Evolutionary conservation across 2,329 filamentous ascomycete genomes (phyloP), one percentile per base, ranked within the genome.

Genomic region (Onygena corvina): DNA sequence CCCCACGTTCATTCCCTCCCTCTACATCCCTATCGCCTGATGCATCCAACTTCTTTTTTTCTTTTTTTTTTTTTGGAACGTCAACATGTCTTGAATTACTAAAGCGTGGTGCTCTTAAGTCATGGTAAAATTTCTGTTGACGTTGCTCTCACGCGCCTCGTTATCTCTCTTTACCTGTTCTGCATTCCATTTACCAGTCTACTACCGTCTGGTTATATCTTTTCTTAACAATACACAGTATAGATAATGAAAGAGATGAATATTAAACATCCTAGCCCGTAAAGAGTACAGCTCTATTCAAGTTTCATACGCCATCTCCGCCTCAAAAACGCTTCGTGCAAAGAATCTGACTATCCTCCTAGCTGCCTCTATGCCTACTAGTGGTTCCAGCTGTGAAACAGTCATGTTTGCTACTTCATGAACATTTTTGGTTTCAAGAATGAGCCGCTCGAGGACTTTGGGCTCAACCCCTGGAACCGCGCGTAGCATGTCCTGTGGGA

Each of bases 401-500:
- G 73, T 74, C 79, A 94, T 86, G 67, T 95, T 94, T 27, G 87
- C 87, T 56, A 98, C 74, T 58, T 93, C 88, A 48, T 75, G 72
- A 29, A 98, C 72, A 65, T 80, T 94, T 56, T 83, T 82, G 56
- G 83, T 79, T 61, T 85, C 77, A 16, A 88, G 60, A 29, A 84
- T 80, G 40, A 98, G 59, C 53, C 77, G 79, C 60, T 78, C 80
- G 29, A 94, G 73, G 53, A 86, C 88, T 67, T 86, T 84, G 8
- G 81, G 80, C 29, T 79, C 90, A 11, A 96, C 78, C 0, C 92
- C 92, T 0, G 92, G 92, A 9, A 96, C 81, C 1, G 80, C 77
- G 23, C 83, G 73, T 54, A 98, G 68, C 86, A 96, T 94, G 62
- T 96, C 90, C 67, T 93, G 86, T 23, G 88, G 86, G 58, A 86